phyloP scores from a whole-genome alignment of 208 protist species.

The Spongospora subterranea region DNA sequence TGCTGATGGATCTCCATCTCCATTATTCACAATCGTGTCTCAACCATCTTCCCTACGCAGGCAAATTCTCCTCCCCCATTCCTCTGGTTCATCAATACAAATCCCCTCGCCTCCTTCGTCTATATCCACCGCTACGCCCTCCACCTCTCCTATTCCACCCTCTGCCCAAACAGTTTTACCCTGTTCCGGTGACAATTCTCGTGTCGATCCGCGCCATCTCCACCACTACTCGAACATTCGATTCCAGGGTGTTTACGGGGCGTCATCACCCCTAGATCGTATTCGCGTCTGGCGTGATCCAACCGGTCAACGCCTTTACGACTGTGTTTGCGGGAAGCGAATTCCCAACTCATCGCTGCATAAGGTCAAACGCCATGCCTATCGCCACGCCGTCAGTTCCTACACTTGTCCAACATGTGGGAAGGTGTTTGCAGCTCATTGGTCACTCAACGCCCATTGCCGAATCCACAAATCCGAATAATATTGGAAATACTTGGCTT shows the following conservation, averaged over 20 bases:
- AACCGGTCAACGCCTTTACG: neutral
- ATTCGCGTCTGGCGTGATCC: neutral
- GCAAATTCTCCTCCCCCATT: too few relatives aligned
- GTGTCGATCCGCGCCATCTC: constrained; percentile 6
- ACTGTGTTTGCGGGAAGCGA: constrained; percentile 55
- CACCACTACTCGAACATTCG: neutral
- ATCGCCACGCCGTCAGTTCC: constrained; percentile 24
- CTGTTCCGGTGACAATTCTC: too few relatives aligned
- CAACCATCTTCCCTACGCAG: too few relatives aligned
- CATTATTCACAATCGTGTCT: too few relatives aligned
- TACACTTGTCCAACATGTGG: constrained; percentile 14
- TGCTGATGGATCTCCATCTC: too few relatives aligned
- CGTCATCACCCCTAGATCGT: constrained; percentile 37
- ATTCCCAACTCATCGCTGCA: constrained; percentile 31
- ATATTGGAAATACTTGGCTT: neutral
- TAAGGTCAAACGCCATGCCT: constrained; percentile 44
- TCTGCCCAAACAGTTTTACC: too few relatives aligned
- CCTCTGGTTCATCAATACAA: too few relatives aligned
- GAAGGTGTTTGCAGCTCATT: constrained; percentile 34
- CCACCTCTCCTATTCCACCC: too few relatives aligned
- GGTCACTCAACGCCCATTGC: constrained; percentile 10
- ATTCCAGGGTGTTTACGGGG: neutral
- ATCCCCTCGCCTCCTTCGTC: too few relatives aligned
- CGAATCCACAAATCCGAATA: constrained; percentile 31
- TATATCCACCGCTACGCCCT: too few relatives aligned